Evolutionary conservation across 768 basidiomycete genomes (phyloP).

Genomic region (Suillus americanus): DNA sequence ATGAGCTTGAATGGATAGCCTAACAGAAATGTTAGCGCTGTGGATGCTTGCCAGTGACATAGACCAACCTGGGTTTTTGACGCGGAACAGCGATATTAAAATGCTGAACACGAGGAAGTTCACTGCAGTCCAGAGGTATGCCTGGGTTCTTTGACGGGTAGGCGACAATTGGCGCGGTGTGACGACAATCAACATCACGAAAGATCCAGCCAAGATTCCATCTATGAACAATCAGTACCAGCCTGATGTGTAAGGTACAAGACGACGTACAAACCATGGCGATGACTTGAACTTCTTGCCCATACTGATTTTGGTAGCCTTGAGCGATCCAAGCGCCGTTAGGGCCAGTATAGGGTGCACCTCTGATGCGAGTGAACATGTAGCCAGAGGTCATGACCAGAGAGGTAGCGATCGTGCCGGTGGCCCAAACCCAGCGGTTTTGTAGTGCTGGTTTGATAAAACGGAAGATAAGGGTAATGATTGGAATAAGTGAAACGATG

Average conservation of each 20-base stretch:
- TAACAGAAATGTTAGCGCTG: constrained; percentile 26
- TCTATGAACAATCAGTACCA: constrained; percentile 49
- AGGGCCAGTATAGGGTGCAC: constrained; percentile 63
- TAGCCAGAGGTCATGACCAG: constrained; percentile 87
- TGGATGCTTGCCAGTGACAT: neutral
- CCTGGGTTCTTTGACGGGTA: constrained; percentile 74
- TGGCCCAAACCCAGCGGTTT: constrained; percentile 80
- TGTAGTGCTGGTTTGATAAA: constrained; percentile 64
- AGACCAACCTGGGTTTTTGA: constrained; percentile 82
- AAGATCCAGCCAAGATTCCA: constrained; percentile 74
- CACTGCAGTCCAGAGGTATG: constrained; percentile 87
- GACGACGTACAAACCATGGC: constrained; percentile 74
- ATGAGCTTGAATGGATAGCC: constrained; percentile 83
- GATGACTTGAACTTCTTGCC: constrained; percentile 90
- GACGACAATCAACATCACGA: constrained; percentile 78
- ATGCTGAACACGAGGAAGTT: constrained; percentile 85
- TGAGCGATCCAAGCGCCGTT: constrained; percentile 80
- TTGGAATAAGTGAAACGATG: constrained; percentile 43
- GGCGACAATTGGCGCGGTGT: constrained; percentile 77
- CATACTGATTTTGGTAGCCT: constrained; percentile 89
- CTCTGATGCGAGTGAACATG: constrained; percentile 96
- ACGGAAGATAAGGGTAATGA: constrained; percentile 50
- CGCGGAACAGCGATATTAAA: constrained; percentile 80
- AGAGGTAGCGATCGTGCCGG: constrained; percentile 59
- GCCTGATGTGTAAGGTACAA: neutral